These are phyloP conservation scores for Penicillium verhagenii DNA, from an alignment of 495 filamentous ascomycete genomes.

Conservation along the genomic window DNA sequence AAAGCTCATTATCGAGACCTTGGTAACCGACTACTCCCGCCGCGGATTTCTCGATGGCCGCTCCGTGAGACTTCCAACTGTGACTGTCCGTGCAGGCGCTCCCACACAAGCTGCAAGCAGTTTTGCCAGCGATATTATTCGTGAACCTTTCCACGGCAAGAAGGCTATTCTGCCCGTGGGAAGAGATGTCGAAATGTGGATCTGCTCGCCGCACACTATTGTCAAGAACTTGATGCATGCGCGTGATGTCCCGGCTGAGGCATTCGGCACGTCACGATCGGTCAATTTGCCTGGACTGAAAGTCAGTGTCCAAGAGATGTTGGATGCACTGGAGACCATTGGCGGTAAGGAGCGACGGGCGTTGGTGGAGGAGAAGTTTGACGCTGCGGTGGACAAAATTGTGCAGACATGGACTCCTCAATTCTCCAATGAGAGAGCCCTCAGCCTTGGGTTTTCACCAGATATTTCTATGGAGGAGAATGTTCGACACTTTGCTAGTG, in stretches of 20 bases:
- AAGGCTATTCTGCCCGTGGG: conserved; percentile 62
- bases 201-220: conserved; percentile 66
- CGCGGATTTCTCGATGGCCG: conserved; percentile 67
- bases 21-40: conserved; percentile 75
- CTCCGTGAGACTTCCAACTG: conserved; percentile 69
- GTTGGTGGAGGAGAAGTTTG: conserved; percentile 63
- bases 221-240: conserved; percentile 70
- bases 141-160: conserved; percentile 61
- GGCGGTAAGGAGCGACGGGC: conserved; percentile 66
- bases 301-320: conserved; percentile 70
- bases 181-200: conserved; percentile 57
- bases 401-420: conserved; percentile 71
- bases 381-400: conserved; percentile 65
- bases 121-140: conserved; percentile 73
- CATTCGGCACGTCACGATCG: conserved; percentile 55
- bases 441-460: conserved; percentile 57
- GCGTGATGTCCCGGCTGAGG: conserved; percentile 51
- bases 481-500: conserved; percentile 50
- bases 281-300: conserved; percentile 74
- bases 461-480: conserved; percentile 60
- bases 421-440: conserved; percentile 59
- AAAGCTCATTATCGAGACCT: conserved; percentile 72
- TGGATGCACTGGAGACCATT: conserved; percentile 68
- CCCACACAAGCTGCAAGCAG: conserved; percentile 74
- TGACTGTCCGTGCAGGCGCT: conserved; percentile 70